Percentiles rank a stretch among this genome's conserved stretches.
Evolutionary conservation across 164 flowering plant genomes (phyloP).

Genomic region (Vitis rupestris): DNA sequence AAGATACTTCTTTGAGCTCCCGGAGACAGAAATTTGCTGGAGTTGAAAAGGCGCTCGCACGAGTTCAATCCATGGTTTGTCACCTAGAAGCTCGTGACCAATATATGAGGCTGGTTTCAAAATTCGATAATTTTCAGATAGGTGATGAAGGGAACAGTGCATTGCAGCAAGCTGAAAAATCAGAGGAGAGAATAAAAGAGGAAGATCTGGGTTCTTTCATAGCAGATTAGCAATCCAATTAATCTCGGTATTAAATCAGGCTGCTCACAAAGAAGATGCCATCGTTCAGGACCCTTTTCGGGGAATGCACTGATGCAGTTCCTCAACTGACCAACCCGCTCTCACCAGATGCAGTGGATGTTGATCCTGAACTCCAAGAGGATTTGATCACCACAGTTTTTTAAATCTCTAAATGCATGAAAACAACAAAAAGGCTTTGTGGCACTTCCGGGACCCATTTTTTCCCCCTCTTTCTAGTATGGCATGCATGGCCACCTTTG

Average conservation of each 20-base stretch:
- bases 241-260: neutral
- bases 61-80: slow-evolving; percentile 85
- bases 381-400: slow-evolving; percentile 41
- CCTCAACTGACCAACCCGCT: slow-evolving; percentile 27
- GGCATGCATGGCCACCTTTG: too few species aligned
- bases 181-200: slow-evolving; percentile 4
- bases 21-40: slow-evolving; percentile 61
- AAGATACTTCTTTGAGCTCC: neutral
- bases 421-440: slow-evolving; percentile 25
- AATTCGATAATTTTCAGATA: slow-evolving; percentile 44
- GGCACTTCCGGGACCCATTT: too few species aligned
- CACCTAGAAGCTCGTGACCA: slow-evolving; percentile 80
- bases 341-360: slow-evolving; percentile 6
- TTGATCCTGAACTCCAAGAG: slow-evolving; percentile 37
- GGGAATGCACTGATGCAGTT: slow-evolving; percentile 24
- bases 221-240: neutral
- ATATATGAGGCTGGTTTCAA: slow-evolving; percentile 62
- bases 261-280: slow-evolving; percentile 29
- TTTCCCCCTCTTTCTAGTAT: too few species aligned
- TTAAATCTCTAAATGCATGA: slow-evolving; percentile 38
- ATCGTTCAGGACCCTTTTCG: slow-evolving; percentile 24
- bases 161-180: slow-evolving; percentile 8
- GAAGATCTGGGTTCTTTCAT: slow-evolving; percentile 15
- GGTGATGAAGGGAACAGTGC: slow-evolving; percentile 10
- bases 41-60: slow-evolving; percentile 68